Percentiles rank a stretch among this genome's conserved stretches.
Conservation (phyloP, 208 protist genomes). For the Willaertia magna region DNA sequence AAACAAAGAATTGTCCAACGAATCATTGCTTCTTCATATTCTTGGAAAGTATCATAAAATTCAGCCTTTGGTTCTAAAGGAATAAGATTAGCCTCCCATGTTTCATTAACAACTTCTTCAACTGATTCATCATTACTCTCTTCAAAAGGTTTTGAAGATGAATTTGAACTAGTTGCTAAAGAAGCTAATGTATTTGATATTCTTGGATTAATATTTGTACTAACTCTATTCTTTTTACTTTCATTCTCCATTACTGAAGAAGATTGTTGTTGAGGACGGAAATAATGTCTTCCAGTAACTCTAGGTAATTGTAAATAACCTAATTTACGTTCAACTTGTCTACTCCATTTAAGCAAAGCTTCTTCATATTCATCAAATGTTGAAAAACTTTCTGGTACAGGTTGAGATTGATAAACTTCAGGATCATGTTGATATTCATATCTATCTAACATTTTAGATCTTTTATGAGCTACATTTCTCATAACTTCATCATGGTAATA, state of each 20-base stretch:
- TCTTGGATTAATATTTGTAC: neutral
- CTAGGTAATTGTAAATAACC: neutral
- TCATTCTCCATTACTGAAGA: neutral
- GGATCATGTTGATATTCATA: neutral
- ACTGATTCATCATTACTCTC: neutral
- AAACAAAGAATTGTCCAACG: neutral
- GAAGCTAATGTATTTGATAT: neutral
- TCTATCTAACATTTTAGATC: neutral
- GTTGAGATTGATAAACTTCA: neutral
- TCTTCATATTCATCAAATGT: neutral
- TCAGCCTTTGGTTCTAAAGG: constrained; percentile 5
- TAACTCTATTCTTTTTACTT: neutral
- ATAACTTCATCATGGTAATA: neutral
- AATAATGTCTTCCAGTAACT: constrained; percentile 1
- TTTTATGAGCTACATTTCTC: neutral
- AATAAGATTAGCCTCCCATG: neutral
- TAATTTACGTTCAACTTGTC: neutral
- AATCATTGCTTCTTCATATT: constrained; percentile 5
- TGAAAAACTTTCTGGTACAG: neutral
- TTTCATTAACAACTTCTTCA: neutral
- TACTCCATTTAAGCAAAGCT: neutral
- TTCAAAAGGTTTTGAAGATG: too few species aligned
- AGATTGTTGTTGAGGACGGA: neutral
- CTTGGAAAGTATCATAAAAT: constrained; percentile 5
- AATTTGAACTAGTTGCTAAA: neutral